phyloP scores from a whole-genome alignment of 2,329 filamentous ascomycete genomes.

The Elsinoe australis region DNA sequence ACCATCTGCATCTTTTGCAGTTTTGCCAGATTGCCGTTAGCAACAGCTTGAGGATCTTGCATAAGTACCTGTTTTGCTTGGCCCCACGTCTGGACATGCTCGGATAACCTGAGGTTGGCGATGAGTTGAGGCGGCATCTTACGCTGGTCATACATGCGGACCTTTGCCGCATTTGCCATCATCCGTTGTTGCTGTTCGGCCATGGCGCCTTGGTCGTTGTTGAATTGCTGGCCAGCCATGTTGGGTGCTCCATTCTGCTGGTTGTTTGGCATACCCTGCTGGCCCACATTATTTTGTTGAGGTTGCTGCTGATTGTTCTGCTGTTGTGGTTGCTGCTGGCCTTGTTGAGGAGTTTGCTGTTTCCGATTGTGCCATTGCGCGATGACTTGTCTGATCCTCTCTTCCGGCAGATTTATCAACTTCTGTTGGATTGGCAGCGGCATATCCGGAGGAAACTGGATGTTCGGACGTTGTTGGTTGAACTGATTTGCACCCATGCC shows the following conservation, averaged over 20 bases:
- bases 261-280: constrained; percentile 20
- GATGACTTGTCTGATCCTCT: constrained; percentile 7
- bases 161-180: constrained; percentile 17
- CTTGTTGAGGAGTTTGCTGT: constrained; percentile 19
- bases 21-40: constrained; percentile 35
- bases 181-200: constrained; percentile 18
- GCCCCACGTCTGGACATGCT: constrained; percentile 48
- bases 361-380: constrained; percentile 13
- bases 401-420: constrained; percentile 11
- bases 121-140: constrained; percentile 8
- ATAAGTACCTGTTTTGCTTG: constrained; percentile 49
- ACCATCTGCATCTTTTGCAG: constrained; percentile 24
- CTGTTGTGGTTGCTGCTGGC: constrained; percentile 29
- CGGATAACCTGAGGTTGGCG: constrained; percentile 33
- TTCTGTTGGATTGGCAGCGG: constrained; percentile 16
- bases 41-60: constrained; percentile 39
- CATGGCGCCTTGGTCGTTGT: constrained; percentile 18
- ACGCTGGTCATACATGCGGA: constrained; percentile 16
- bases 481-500: constrained; percentile 17
- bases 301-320: constrained; percentile 30
- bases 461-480: constrained; percentile 8
- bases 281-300: constrained; percentile 19
- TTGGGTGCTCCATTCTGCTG: constrained; percentile 15
- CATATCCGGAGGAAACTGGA: constrained; percentile 17
- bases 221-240: constrained; percentile 16